phyloP scores from a whole-genome alignment of 2,329 filamentous ascomycete species.

The Colletotrichum graminicola region DNA sequence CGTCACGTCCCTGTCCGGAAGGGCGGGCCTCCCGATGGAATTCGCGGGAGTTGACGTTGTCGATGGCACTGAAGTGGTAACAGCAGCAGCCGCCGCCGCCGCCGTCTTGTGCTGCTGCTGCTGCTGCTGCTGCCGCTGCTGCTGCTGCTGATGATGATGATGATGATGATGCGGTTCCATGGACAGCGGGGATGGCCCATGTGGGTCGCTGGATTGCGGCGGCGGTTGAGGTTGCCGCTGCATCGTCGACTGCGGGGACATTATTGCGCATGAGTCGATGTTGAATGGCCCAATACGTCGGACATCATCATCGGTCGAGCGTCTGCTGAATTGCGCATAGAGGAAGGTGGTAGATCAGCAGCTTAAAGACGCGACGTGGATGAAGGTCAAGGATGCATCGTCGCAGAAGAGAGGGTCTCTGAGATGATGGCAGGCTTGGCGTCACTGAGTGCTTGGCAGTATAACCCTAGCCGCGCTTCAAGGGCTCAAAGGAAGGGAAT shows the following conservation, averaged over 20 bases:
- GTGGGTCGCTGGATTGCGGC: conserved; percentile 7
- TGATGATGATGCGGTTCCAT: conserved; percentile 14
- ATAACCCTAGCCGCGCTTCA: not conserved
- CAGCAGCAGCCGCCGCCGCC: not conserved
- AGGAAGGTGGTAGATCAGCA: conserved; percentile 1
- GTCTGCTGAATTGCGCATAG: conserved; percentile 14
- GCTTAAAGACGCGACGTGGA: conserved; percentile 25
- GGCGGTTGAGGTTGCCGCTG: conserved; percentile 28
- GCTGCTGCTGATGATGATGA: not conserved
- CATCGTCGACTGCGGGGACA: conserved; percentile 23
- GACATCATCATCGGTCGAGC: conserved; percentile 28
- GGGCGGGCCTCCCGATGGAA: conserved; percentile 42
- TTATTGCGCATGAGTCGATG: conserved; percentile 33
- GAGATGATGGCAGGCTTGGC: not conserved
- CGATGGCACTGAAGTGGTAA: not conserved
- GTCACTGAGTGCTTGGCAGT: not conserved
- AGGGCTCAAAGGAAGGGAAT: conserved; percentile 7
- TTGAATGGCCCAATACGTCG: conserved; percentile 8
- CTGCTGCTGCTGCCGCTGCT: not conserved
- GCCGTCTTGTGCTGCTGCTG: not conserved
- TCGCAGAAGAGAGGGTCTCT: not conserved
- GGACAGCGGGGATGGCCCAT: conserved; percentile 30
- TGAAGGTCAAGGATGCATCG: conserved; percentile 14
- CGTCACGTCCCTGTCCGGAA: conserved; percentile 78
- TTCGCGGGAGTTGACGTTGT: not conserved